Evolutionary conservation across 805 yeast genomes (phyloP), one percentile per base, ranked within the genome.

Genomic region (Isabelozyma rhagii): DNA sequence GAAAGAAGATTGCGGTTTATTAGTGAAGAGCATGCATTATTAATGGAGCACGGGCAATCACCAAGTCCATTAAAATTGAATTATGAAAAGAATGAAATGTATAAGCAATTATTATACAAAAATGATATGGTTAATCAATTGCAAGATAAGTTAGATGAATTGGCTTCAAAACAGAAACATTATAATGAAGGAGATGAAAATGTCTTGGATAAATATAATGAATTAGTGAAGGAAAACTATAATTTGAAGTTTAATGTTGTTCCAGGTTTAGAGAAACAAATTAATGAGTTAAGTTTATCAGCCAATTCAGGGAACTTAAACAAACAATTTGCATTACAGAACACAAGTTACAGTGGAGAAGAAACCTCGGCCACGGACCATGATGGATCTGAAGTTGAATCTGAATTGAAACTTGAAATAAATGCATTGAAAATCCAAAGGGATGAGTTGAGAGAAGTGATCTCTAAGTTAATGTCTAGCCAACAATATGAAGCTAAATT

Each of bases 11-110:
- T 82, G 49, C 68, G 96, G 47, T 83, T 79, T 55, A 80, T 85
- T 28, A 84, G 89, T 28, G 94, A 87, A 57, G 92, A 86, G 53
- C 84, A 85, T 55, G 80, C 84, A 0, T 60, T 86, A 34, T 63
- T 83, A 38, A 62, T 75, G 52, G 87, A 83, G 53, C 71, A 78
- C 55, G 81, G 83, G 9, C 67, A 69, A 46, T 62, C 72, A 28
- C 84, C 88, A 28, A 74, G 81, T 46, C 68, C 82, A 14, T 68
- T 83, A 29, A 83, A 83, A 47, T 61, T 85, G 51, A 76, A 79
- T 36, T 79, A 80, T 56, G 82, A 82, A 50, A 80, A 82, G 51
- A 75, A 83, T 4, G 80, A 77, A 46, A 57, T 85, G 50, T 76
- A 73, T 57, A 64, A 75, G 39, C 77, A 76, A 50, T 57, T 83